Evolutionary conservation across 2,329 filamentous ascomycete species (phyloP).

Genomic region (Fusarium armeniacum): DNA sequence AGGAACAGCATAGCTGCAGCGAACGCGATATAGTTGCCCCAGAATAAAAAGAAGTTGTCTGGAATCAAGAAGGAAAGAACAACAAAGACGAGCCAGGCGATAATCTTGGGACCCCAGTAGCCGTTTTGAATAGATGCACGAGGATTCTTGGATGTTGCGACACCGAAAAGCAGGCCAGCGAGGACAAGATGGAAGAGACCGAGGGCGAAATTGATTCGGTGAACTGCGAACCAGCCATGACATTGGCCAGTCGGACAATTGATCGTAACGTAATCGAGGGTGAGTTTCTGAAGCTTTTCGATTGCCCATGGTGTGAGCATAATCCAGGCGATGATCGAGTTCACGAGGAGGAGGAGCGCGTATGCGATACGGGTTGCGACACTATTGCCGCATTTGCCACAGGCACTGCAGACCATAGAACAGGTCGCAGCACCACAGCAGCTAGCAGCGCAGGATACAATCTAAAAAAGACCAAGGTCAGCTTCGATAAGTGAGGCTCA

Average conservation of each 20-base stretch:
- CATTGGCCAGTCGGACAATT: conserved; percentile 91
- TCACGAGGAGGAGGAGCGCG: conserved; percentile 92
- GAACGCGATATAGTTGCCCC: conserved; percentile 94
- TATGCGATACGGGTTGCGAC: conserved; percentile 98
- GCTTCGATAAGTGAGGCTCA: neutral
- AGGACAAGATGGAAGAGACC: conserved; percentile 93
- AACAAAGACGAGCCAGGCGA: conserved; percentile 88
- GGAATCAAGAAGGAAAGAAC: conserved; percentile 96
- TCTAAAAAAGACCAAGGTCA: conserved; percentile 59
- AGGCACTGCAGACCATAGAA: conserved; percentile 94
- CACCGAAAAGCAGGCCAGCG: conserved; percentile 86
- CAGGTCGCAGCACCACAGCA: conserved; percentile 98
- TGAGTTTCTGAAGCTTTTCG: conserved; percentile 92
- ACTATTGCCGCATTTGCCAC: conserved; percentile 96
- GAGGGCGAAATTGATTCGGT: conserved; percentile 97
- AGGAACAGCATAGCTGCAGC: conserved; percentile 93
- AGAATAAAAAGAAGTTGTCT: conserved; percentile 93
- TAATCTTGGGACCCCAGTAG: conserved; percentile 98
- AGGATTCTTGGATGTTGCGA: conserved; percentile 87
- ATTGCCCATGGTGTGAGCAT: conserved; percentile 99
- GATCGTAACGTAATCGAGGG: conserved; percentile 96
- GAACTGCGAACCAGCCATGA: conserved; percentile 95
- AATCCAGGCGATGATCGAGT: conserved; percentile 97
- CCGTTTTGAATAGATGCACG: conserved; percentile 94
- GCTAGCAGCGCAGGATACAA: conserved; percentile 84